A percentile compares a stretch with the other conserved stretches of the same genome.
Evolutionary conservation across 129 eudicot genomes (phyloP).

Genomic region (Escallonia rubra): DNA sequence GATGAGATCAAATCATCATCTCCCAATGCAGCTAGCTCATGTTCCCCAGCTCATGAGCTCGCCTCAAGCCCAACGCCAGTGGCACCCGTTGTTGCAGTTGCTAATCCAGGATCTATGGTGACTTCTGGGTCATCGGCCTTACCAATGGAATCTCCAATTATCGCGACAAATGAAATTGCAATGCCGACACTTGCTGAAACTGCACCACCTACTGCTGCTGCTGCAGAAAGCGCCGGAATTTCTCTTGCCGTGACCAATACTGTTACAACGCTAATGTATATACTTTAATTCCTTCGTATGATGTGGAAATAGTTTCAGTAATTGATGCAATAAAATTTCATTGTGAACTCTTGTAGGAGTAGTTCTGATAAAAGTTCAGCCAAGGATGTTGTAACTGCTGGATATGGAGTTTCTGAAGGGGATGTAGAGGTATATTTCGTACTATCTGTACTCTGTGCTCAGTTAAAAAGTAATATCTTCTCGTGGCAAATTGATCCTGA

Average conservation of each 20-base stretch:
- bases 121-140: constrained; percentile 34
- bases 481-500: constrained; percentile 3
- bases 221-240: constrained; percentile 25
- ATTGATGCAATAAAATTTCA: constrained; percentile 1
- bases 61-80: constrained; percentile 51
- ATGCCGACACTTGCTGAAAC: constrained; percentile 16
- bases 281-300: not conserved
- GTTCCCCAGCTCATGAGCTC: constrained; percentile 27
- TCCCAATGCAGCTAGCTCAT: constrained; percentile 28
- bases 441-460: not conserved
- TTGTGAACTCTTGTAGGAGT: constrained; percentile 35
- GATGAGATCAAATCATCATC: constrained; percentile 28
- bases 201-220: constrained; percentile 16
- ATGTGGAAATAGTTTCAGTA: not conserved
- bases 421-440: constrained; percentile 42
- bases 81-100: constrained; percentile 38
- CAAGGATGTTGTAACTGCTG: constrained; percentile 35
- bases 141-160: constrained; percentile 33
- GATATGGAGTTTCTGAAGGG: constrained; percentile 29
- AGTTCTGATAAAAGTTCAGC: constrained; percentile 25
- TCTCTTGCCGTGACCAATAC: constrained; percentile 20
- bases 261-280: constrained; percentile 34
- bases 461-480: not conserved
- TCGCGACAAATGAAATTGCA: constrained; percentile 27
- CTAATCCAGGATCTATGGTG: constrained; percentile 28